Evolutionary conservation across 208 protist genomes (phyloP), one percentile per base, ranked within the genome.

Genomic region (Trypanosoma boissoni): DNA sequence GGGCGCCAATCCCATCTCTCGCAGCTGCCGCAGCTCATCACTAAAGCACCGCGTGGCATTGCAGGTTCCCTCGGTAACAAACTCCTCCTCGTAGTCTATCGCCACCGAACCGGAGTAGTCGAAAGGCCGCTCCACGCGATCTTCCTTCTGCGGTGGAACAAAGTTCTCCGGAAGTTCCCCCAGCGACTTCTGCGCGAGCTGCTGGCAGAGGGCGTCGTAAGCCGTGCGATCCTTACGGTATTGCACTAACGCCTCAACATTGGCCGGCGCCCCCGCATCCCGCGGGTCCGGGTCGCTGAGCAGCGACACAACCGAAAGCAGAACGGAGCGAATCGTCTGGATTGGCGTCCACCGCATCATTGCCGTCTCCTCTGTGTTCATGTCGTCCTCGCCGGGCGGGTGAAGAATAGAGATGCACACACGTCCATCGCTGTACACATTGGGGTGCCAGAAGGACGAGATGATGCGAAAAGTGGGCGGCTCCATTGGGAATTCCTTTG

Each of bases 371-470:
- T 93, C 79, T 9, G 76, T 77, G 53, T 89, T 96, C 72, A 92
- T 92, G 59, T 91, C 91, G 71, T 99, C 97, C 29, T 97, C 97
- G 36, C 97, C 97, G 0, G 98, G 97, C 7, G 96, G 83, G 63
- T 99, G 98, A 27, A 99, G 85, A 68, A 99, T 99, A 45, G 88
- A 97, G 64, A 99, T 99, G 82, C 98, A 99, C 45, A 99, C 97
- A 16, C 77, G 68, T 2, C 98, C 98, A 48, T 99, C 89, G 8
- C 60, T 39, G 60, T 98, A 99, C 31, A 95, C 86, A 64, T 99
- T 99, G n/a, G 98, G 98, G 80, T 99, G 98, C 94, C 95, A 99
- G 67, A 99, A 97, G 12, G 78, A 78, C 2, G 93, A 98, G 4
- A 94, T 58, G 48, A 99, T 97, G 24, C 83, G 80, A 55, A 99